These are phyloP conservation scores for Suhomyces kunorum DNA, from an alignment of 1,139 yeast species.

Conservation along the genomic window DNA sequence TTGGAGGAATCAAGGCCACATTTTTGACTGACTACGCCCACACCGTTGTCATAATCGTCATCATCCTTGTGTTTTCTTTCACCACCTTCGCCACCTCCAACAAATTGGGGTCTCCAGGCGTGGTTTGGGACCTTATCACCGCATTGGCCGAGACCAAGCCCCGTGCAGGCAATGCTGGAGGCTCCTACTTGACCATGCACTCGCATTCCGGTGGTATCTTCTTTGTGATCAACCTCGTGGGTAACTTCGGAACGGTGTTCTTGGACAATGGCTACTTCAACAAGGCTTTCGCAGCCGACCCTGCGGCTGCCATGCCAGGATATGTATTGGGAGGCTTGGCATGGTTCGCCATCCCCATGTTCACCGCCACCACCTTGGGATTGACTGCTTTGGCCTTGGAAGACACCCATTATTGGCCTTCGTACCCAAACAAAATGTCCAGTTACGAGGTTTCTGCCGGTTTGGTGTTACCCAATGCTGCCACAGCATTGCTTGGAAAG, in stretches of 20 bases:
- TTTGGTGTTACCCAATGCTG: conserved; percentile 81
- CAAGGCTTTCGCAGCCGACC: conserved; percentile 84
- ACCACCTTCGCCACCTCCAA: conserved; percentile 60
- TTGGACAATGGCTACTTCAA: conserved; percentile 90
- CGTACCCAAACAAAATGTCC: conserved; percentile 67
- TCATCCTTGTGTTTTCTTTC: conserved; percentile 64
- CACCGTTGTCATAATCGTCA: conserved; percentile 60
- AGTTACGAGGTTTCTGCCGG: conserved; percentile 76
- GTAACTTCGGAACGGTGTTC: conserved; percentile 88
- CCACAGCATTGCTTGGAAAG: conserved; percentile 78
- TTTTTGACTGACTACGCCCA: conserved; percentile 86
- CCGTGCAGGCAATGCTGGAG: conserved; percentile 73
- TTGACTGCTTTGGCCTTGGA: conserved; percentile 75
- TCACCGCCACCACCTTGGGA: conserved; percentile 82
- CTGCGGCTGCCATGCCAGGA: conserved; percentile 86
- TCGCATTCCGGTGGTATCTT: conserved; percentile 79
- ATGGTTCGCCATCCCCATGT: conserved; percentile 89
- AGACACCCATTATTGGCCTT: conserved; percentile 68
- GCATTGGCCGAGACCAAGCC: conserved; percentile 60
- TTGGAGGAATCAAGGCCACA: conserved; percentile 90
- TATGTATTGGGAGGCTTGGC: conserved; percentile 87
- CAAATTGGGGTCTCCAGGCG: conserved; percentile 77
- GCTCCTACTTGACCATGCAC: conserved; percentile 76
- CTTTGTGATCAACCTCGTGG: conserved; percentile 79
- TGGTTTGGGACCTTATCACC: conserved; percentile 69